These are phyloP conservation scores for Myochromella boudieri DNA, from an alignment of 768 basidiomycete species.

Conservation along the genomic window DNA sequence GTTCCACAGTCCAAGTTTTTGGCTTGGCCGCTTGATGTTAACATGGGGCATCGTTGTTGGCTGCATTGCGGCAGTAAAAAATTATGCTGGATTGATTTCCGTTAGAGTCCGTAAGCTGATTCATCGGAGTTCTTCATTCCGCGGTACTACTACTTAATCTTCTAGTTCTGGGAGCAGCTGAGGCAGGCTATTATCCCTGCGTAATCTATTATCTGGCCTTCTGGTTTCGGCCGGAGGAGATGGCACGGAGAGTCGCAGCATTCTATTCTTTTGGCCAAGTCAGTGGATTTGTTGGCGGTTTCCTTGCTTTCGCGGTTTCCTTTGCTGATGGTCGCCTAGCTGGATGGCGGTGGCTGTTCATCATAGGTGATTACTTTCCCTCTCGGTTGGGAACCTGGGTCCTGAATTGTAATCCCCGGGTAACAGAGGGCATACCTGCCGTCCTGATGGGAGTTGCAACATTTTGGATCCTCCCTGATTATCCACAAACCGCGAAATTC, in stretches of 20 bases:
- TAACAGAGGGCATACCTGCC: conserved; percentile 13
- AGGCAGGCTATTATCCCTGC: conserved; percentile 18
- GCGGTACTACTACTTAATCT: neutral
- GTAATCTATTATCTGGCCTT: conserved; percentile 17
- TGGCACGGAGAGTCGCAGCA: conserved; percentile 9
- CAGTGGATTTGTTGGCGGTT: conserved; percentile 15
- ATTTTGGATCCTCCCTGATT: conserved; percentile 12
- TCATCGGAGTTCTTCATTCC: neutral
- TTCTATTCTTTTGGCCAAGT: conserved; percentile 17
- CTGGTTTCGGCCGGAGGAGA: conserved; percentile 15
- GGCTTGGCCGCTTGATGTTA: conserved; percentile 14
- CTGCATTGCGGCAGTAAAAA: conserved; percentile 12
- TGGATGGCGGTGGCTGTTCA: conserved; percentile 18
- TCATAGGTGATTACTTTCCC: conserved; percentile 3
- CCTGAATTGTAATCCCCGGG: neutral
- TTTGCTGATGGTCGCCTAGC: conserved; percentile 13
- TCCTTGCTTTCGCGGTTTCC: conserved; percentile 12
- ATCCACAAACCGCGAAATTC: conserved; percentile 14
- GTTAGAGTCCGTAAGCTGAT: conserved; percentile 12
- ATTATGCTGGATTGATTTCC: conserved; percentile 8
- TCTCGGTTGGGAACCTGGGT: neutral
- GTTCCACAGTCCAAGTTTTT: conserved; percentile 13
- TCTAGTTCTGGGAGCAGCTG: conserved; percentile 15
- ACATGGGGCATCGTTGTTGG: conserved; percentile 15
- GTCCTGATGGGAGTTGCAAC: conserved; percentile 12